These are phyloP conservation scores for Favolaschia claudopus DNA, from an alignment of 768 basidiomycete genomes.

Conservation along the genomic window DNA sequence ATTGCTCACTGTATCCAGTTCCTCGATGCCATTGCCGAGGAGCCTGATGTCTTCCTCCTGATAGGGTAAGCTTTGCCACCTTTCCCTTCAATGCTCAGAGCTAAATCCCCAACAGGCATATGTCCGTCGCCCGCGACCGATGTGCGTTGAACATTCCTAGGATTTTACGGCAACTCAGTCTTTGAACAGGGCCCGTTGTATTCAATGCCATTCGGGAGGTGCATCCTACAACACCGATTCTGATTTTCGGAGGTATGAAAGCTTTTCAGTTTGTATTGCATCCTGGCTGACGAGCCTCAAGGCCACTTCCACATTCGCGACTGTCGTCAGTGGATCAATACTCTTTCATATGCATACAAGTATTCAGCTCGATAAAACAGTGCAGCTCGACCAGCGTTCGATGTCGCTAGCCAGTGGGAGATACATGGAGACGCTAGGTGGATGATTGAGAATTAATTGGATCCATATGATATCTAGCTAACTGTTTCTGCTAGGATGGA, in stretches of 20 bases:
- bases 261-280: not conserved
- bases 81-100: not conserved
- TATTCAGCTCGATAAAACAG: conserved; percentile 33
- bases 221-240: conserved; percentile 77
- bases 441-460: conserved; percentile 22
- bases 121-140: conserved; percentile 76
- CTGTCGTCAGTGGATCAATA: conserved; percentile 58
- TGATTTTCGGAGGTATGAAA: conserved; percentile 69
- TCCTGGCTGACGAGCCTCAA: conserved; percentile 7
- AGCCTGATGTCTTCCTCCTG: conserved; percentile 84
- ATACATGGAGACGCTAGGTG: conserved; percentile 93
- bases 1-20: conserved; percentile 55
- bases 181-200: conserved; percentile 66
- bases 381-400: conserved; percentile 73
- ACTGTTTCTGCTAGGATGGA: conserved; percentile 53
- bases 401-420: conserved; percentile 87
- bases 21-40: conserved; percentile 76
- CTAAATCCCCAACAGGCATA: conserved; percentile 53
- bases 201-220: conserved; percentile 75
- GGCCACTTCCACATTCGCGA: conserved; percentile 84
- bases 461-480: not conserved
- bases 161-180: not conserved
- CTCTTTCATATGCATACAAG: not conserved
- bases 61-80: conserved; percentile 47
- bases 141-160: conserved; percentile 49